Evolutionary conservation across 257 asterid genomes (phyloP).

Genomic region (Verbena officinalis): DNA sequence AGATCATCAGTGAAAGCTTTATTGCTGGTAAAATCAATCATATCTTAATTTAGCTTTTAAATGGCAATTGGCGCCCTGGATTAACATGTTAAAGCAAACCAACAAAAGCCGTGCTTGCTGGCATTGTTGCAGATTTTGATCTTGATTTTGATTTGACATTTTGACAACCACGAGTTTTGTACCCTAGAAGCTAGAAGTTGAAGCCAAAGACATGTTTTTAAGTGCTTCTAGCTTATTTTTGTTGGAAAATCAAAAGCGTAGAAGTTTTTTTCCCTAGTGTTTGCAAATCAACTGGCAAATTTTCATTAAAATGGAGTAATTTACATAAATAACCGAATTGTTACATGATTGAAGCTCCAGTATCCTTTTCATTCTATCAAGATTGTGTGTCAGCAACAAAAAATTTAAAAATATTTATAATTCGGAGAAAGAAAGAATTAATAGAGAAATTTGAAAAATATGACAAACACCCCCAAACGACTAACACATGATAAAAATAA

Average conservation of each 20-base stretch:
- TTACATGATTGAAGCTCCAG: background rate
- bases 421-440: slow-evolving; percentile 1
- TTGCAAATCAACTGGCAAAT: background rate
- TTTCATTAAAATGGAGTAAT: slow-evolving; percentile 22
- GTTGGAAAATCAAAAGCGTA: too few relatives aligned
- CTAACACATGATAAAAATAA: background rate
- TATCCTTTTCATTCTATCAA: background rate
- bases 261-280: too few relatives aligned
- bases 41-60: slow-evolving; percentile 10
- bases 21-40: slow-evolving; percentile 15
- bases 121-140: background rate
- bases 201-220: too few relatives aligned
- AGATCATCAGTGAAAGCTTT: slow-evolving; percentile 15
- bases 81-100: background rate
- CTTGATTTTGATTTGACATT: slow-evolving; percentile 15
- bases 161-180: background rate
- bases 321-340: slow-evolving; percentile 23
- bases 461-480: slow-evolving; percentile 29
- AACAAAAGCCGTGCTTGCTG: background rate
- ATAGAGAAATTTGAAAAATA: slow-evolving; percentile 19
- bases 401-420: background rate
- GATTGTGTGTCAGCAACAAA: slow-evolving; percentile 17
- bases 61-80: background rate
- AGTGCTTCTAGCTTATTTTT: too few relatives aligned
- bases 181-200: too few relatives aligned